A percentile compares a stretch with the other conserved stretches of the same genome.
Evolutionary conservation across 1,284 basidiomycete genomes (phyloP).

Genomic region (Rhodotorula sp.): DNA sequence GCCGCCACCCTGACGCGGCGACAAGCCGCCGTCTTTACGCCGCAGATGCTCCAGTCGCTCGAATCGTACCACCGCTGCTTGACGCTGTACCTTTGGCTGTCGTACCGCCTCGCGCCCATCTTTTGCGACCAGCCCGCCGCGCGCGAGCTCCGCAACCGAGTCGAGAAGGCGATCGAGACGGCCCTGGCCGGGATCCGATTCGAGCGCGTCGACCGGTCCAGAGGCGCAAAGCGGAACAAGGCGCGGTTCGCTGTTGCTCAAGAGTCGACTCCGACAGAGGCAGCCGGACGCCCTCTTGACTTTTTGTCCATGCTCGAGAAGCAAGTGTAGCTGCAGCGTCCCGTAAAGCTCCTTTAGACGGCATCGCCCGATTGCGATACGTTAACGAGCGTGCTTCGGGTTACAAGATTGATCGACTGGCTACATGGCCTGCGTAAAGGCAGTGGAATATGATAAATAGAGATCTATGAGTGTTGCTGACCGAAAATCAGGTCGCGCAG

Average conservation of each 20-base stretch:
- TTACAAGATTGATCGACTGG: background rate
- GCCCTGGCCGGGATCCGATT: constrained; percentile 47
- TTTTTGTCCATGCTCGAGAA: constrained; percentile 1
- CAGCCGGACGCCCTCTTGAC: no score
- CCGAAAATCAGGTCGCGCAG: background rate
- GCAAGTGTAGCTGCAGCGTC: background rate
- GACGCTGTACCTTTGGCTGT: constrained; percentile 83
- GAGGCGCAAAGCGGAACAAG: constrained; percentile 26
- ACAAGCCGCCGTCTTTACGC: constrained; percentile 17
- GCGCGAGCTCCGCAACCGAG: constrained; percentile 24
- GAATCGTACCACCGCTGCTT: constrained; percentile 81
- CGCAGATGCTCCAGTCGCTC: constrained; percentile 51
- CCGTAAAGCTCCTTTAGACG: background rate
- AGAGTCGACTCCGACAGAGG: background rate
- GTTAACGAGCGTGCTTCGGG: no score
- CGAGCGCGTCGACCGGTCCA: constrained; percentile 34
- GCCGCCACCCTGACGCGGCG: background rate
- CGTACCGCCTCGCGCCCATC: constrained; percentile 69
- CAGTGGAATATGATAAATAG: background rate
- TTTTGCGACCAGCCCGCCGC: constrained; percentile 64
- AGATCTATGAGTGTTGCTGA: background rate
- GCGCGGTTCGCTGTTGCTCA: background rate
- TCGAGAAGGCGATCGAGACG: constrained; percentile 43
- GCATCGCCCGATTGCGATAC: background rate
- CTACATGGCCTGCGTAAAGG: background rate